phyloP scores from a whole-genome alignment of 164 flowering plant species.

The Aristolochia californica region DNA sequence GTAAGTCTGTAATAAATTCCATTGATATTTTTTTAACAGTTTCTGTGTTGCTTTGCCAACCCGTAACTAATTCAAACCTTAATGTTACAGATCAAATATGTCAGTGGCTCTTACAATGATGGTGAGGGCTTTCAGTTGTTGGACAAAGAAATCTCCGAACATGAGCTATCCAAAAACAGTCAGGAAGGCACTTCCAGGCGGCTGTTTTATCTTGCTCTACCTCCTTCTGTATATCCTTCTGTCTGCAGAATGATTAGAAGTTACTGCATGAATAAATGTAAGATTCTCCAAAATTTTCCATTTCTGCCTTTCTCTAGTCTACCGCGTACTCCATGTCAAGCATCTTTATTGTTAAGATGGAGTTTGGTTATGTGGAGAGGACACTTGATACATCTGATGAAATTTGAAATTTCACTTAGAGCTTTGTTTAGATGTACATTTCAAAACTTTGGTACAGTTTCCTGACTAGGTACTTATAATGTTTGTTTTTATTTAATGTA shows the following conservation, averaged over 20 bases:
- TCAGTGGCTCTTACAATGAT: slow-evolving; percentile 73
- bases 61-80: background rate
- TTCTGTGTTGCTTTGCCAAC: slow-evolving; percentile 14
- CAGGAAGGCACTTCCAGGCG: slow-evolving; percentile 73
- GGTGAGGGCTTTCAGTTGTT: slow-evolving; percentile 61
- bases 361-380: background rate
- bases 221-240: slow-evolving; percentile 97
- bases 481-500: background rate
- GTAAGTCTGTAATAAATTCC: slow-evolving; percentile 25
- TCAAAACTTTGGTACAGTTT: background rate
- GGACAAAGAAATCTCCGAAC: slow-evolving; percentile 72
- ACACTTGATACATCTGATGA: background rate
- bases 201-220: slow-evolving; percentile 94
- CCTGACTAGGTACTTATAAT: background rate
- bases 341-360: background rate
- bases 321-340: background rate
- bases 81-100: slow-evolving; percentile 73
- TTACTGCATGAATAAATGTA: slow-evolving; percentile 78
- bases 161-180: slow-evolving; percentile 56
- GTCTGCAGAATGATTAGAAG: slow-evolving; percentile 83
- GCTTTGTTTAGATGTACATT: background rate
- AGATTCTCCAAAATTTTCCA: slow-evolving; percentile 5
- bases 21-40: slow-evolving; percentile 25
- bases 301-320: background rate
- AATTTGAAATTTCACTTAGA: background rate